Evolutionary conservation across 805 yeast genomes (phyloP).

Genomic region (Hanseniaspora nectarophila): DNA sequence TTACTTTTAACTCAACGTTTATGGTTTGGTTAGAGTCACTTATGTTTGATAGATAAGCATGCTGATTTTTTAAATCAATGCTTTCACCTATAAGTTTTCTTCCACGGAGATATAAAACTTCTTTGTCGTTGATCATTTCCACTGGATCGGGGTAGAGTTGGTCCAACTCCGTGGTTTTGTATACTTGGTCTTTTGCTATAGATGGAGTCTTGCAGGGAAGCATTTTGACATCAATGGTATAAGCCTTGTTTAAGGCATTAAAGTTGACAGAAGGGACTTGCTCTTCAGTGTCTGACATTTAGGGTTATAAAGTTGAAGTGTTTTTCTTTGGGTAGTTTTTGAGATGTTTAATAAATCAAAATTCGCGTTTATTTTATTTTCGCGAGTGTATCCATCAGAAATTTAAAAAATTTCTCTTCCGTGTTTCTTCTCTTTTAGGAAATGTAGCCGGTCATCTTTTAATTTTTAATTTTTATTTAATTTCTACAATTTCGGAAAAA

Average conservation of each 20-base stretch:
- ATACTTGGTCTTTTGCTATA: conserved; percentile 18
- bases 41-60: conserved; percentile 18
- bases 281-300: not conserved
- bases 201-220: conserved; percentile 24
- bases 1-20: not conserved
- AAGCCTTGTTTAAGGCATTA: not conserved
- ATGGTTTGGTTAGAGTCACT: conserved; percentile 1
- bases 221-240: conserved; percentile 17
- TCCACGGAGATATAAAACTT: conserved; percentile 28
- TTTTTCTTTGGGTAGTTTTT: no score
- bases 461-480: no score
- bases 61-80: conserved; percentile 16
- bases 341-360: no score
- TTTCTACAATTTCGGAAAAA: no score
- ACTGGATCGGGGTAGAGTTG: conserved; percentile 7
- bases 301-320: no score
- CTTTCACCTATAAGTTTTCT: conserved; percentile 27
- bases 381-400: no score
- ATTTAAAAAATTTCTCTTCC: no score
- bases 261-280: conserved; percentile 1
- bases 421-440: no score
- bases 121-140: not conserved
- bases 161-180: conserved; percentile 18
- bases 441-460: no score
- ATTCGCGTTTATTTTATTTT: no score